Evolutionary conservation across 1,284 basidiomycete genomes (phyloP), one percentile per base, ranked within the genome.

Genomic region (Malassezia obtusa): DNA sequence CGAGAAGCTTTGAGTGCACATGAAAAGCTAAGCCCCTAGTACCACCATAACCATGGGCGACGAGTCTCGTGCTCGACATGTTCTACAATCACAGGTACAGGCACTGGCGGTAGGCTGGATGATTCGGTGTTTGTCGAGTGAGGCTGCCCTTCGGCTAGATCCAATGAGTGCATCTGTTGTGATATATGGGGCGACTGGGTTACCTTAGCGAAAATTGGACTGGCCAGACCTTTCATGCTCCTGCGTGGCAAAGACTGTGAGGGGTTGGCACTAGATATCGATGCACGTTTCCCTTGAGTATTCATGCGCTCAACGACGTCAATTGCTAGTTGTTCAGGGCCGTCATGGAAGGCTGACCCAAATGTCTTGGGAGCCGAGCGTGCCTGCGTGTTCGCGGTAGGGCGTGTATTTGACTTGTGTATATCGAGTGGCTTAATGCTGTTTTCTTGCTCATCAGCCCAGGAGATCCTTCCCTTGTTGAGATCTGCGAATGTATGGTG

Each of bases 271-370:
- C n/a, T 17, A 6, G 21, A 7, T 1, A 26, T 24, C 21, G 38
- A 40, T 40, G 38, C 17, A 4, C 32, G 43, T 15, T 45, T 21
- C 1, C 5, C 28, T 12, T 8, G 32, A n/a, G 8, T 14, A n/a
- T 33, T 46, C 4, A 56, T 50, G 4, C 40, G 48, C 28, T 56
- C 53, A 9, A 56, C 48, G 17, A 56, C 41, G 7, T 56, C 53
- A 36, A 56, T 56, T 4, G 44, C 50, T 8, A 38, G 47, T 12
- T 37, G 47, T 14, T 38, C 46, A 22, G 31, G 21, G 9, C 15
- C 28, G 21, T 19, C 33, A 10, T 11, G 19, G 21, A 30, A 44
- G 15, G 41, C 22, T 12, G 24, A 10, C 17, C 26, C 22, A 21
- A 40, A 21, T 3, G 26, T n/a, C 15, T 26, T 28, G 2, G 22